These are phyloP conservation scores for Panicum virgatum DNA, from an alignment of 202 grass and related monocot species.

Conservation along the genomic window DNA sequence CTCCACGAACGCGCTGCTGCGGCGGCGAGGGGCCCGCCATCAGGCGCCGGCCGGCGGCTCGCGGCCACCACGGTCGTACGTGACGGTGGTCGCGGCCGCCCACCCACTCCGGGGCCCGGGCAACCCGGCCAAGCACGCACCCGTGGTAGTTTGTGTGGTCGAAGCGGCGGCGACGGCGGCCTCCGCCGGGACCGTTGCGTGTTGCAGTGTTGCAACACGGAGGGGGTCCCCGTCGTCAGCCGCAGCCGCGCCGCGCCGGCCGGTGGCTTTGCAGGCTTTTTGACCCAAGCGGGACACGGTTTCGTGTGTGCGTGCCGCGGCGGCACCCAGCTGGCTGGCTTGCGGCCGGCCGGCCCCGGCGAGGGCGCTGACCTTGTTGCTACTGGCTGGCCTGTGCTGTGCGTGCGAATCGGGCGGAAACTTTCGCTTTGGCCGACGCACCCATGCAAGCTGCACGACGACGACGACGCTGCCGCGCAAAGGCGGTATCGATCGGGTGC, in stretches of 20 bases:
- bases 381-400: not conserved
- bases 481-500: not conserved
- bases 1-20: not conserved
- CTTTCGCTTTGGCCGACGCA: conserved; percentile 10
- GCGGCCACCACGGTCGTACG: conserved; percentile 14
- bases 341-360: not conserved
- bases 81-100: conserved; percentile 39
- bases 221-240: not conserved
- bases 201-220: not conserved
- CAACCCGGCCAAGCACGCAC: too few species aligned
- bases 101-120: not conserved
- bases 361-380: conserved; percentile 32
- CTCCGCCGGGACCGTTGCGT: not conserved
- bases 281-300: conserved; percentile 10
- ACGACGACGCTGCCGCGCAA: not conserved
- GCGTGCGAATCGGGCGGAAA: not conserved
- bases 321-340: not conserved
- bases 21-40: not conserved
- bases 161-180: conserved; percentile 9
- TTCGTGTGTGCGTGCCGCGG: not conserved
- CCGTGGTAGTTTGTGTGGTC: conserved; percentile 19
- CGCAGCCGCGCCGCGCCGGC: too few species aligned
- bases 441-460: conserved; percentile 31
- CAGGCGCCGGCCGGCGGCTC: conserved; percentile 4
- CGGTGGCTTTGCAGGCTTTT: not conserved